Evolutionary conservation across 176 grass and related monocot genomes (phyloP), one percentile per base, ranked within the genome.

Genomic region (Metroxylon sagu): DNA sequence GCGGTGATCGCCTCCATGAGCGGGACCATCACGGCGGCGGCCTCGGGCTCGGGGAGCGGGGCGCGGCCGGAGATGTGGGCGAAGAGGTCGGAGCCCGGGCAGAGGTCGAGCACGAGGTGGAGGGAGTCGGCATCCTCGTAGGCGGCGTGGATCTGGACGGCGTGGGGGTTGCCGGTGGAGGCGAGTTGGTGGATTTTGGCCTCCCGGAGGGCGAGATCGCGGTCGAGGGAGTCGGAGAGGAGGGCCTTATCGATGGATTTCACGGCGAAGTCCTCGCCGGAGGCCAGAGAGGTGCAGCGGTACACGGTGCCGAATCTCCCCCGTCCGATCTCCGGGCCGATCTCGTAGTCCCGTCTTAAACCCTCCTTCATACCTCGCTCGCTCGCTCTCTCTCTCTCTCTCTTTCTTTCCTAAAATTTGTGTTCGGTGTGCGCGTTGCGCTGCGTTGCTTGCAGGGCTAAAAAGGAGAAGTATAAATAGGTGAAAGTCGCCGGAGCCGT

Each of bases 231-330:
- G 71, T 93, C 89, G 18, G 74, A 57, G 1, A 93, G 89, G 56
- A 56, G 71, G 23, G 89, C 80, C 3, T 82, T 82, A 74, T 93
- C 89, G 4, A 93, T 80, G 5, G 84, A 93, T 63, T 93, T 93
- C 31, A 93, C 77, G 58, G 89, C 89, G 67, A 76, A 88, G 7
- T 17, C 29, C 76, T 93, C 89, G 18, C 89, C 89, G 48, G 84
- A 86, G 77, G 83, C 57, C 48, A 71, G 84, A 28, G 76, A 84
- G 14, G 63, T 78, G 80, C 80, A 80, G 50, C 83, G 84, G 52
- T 30, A 76, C 49, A 93, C 89, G 52, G 88, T 84, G 59, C 89
- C 89, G 74, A 93, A 93, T 58, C 89, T 69, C 16, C 89, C 89
- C 17, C 89, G 84, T 2, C 89, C 89, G 62, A 93, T 57, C 84